Conservation (phyloP, 163 green algal genomes). For the Coccomyxa subellipsoidea region DNA sequence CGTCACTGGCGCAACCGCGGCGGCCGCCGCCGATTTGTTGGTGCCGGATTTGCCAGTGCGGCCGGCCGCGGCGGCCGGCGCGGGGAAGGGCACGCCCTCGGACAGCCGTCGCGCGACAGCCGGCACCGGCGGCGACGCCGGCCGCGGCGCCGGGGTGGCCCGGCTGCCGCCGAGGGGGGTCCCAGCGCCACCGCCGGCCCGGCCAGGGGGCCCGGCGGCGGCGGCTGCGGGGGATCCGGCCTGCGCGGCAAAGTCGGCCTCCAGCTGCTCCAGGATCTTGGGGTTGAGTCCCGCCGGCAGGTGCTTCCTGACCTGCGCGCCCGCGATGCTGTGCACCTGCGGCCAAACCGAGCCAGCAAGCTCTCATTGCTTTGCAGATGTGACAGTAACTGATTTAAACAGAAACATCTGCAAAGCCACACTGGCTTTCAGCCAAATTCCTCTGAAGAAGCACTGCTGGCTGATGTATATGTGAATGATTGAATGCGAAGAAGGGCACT, state of each 20-base stretch:
- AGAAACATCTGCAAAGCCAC: no score
- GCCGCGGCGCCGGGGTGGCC: not conserved
- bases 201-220: not conserved
- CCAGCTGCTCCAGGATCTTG: constrained; percentile 75
- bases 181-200: not conserved
- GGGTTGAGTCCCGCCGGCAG: constrained; percentile 73
- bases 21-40: not conserved
- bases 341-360: no score
- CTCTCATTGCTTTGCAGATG: no score
- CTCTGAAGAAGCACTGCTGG: no score
- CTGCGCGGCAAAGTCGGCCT: constrained; percentile 41
- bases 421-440: no score
- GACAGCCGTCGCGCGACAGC: not conserved
- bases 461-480: no score
- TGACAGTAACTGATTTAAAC: no score
- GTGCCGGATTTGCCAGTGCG: not conserved
- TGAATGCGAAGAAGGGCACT: no score
- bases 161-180: not conserved
- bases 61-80: no score
- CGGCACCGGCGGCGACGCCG: not conserved
- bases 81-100: not conserved
- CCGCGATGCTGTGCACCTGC: constrained; percentile 46
- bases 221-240: no score
- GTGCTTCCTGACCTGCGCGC: constrained; percentile 33
- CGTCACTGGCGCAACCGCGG: constrained; percentile 5